A percentile compares a stretch with the other conserved stretches of the same genome.
Evolutionary conservation across 257 asterid genomes (phyloP).

Genomic region (Anisodus tanguticus): DNA sequence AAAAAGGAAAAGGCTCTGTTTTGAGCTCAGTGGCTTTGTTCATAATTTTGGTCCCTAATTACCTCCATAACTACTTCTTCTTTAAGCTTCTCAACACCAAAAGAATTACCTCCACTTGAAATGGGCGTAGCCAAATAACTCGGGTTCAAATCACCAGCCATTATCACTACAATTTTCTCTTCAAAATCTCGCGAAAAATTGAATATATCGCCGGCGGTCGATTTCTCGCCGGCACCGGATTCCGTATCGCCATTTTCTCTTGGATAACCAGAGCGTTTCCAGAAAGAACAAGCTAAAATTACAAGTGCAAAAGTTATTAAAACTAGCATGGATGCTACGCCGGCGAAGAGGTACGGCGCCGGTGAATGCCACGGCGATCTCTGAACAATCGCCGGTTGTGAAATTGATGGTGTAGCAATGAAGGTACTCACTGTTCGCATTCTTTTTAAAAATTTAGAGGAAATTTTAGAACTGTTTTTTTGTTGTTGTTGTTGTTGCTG

Average conservation of each 20-base stretch:
- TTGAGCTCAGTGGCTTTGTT: neutral
- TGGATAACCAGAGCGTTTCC: slow-evolving; percentile 69
- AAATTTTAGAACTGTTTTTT: neutral
- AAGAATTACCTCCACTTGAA: slow-evolving; percentile 47
- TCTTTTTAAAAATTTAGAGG: neutral
- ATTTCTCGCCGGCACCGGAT: slow-evolving; percentile 46
- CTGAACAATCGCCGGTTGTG: slow-evolving; percentile 32
- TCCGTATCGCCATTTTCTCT: slow-evolving; percentile 53
- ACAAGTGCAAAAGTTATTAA: slow-evolving; percentile 85
- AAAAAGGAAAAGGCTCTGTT: neutral
- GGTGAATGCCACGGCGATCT: slow-evolving; percentile 93
- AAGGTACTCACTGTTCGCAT: slow-evolving; percentile 20
- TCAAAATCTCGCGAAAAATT: slow-evolving; percentile 41
- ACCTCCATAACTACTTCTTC: neutral
- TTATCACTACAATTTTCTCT: slow-evolving; percentile 76
- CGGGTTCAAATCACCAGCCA: slow-evolving; percentile 89
- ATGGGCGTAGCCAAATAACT: slow-evolving; percentile 82
- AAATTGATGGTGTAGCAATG: neutral
- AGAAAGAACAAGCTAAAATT: slow-evolving; percentile 80
- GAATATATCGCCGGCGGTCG: slow-evolving; percentile 34
- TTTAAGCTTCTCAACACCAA: neutral
- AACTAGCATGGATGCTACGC: slow-evolving; percentile 84
- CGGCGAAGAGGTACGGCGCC: slow-evolving; percentile 87
- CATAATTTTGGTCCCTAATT: neutral
- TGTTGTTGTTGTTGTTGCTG: neutral